Evolutionary conservation across 2,329 filamentous ascomycete species (phyloP), one percentile per base, ranked within the genome.

Genomic region (Beauveria sp.): DNA sequence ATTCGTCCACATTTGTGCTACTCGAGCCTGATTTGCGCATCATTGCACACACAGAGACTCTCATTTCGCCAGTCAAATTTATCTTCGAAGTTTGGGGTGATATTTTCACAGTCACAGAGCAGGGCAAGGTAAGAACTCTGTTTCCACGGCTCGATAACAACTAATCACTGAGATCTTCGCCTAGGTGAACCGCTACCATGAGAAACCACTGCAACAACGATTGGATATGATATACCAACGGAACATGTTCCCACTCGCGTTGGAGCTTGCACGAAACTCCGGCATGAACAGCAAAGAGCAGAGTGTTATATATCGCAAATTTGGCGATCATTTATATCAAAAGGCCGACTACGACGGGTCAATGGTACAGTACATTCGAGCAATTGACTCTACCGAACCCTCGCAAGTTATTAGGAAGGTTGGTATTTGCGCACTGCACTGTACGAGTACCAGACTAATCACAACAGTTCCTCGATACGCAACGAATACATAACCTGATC

Each of bases 301-400:
- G 68, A 97, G 96, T 68, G 80, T 90, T 62, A 99, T 99, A 62
- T 96, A 93, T 70, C 87, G 93, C 62, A 92, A 88, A 71, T 97
- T 96, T 72, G 94, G 93, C 14, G 94, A 99, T 71, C 90, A 93
- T 69, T 76, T 97, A 3, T 97, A 99, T 69, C 91, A 96, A 66
- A 96, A 96, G 69, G 91, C 90, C 5, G 92, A 97, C 70, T 99
- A 93, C 70, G 94, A 99, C 70, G 94, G 90, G 7, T 92, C 96
- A n/a, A 99, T 99, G 96, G 89, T 96, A 68, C 94, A 97, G 72
- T 99, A 99, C 70, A 86, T 99, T 64, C 89, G 91, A 67, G 93
- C 96, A 0, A 97, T 99, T 63, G 92, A 97, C 70, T 94, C 91
- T 62, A 97, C 93, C 0, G 93, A 97, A 69, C 93, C 93, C 7